phyloP scores from a whole-genome alignment of 1,284 basidiomycete genomes.

The Vanrija humicola region DNA sequence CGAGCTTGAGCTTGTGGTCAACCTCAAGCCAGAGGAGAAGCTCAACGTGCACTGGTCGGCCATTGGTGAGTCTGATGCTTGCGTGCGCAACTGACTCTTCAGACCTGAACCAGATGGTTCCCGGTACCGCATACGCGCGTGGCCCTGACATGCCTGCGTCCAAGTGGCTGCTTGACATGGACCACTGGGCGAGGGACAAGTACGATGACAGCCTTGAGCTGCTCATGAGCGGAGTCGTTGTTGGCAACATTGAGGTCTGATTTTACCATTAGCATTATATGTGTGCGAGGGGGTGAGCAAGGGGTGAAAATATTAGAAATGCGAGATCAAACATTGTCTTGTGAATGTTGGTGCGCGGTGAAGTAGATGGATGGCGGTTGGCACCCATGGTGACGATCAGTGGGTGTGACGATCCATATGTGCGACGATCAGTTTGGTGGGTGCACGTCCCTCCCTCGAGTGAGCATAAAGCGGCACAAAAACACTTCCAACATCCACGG shows the following conservation, averaged over 20 bases:
- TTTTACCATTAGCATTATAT: no score
- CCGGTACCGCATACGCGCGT: constrained; percentile 33
- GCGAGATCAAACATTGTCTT: no score
- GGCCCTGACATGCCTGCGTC: constrained; percentile 43
- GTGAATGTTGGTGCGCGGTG: no score
- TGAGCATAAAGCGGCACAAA: no score
- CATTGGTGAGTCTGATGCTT: constrained; percentile 31
- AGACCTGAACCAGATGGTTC: constrained; percentile 48
- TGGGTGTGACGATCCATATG: no score
- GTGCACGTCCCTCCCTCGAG: no score
- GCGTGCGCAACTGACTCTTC: not conserved
- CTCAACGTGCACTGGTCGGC: constrained; percentile 41
- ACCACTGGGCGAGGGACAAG: constrained; percentile 36
- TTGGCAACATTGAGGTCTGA: constrained; percentile 37
- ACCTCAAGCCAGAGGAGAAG: constrained; percentile 21
- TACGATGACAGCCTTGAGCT: constrained; percentile 41
- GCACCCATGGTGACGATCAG: no score
- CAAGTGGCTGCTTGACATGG: constrained; percentile 38
- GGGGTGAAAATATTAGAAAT: not conserved
- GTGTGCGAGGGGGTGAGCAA: not conserved
- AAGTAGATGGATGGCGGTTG: no score
- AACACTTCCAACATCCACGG: constrained; percentile 23
- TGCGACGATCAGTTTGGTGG: no score
- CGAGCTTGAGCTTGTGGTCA: constrained; percentile 35
- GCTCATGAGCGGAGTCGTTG: constrained; percentile 38